These are phyloP conservation scores for Gossypium turneri DNA, from an alignment of 345 rosid species.

Conservation along the genomic window DNA sequence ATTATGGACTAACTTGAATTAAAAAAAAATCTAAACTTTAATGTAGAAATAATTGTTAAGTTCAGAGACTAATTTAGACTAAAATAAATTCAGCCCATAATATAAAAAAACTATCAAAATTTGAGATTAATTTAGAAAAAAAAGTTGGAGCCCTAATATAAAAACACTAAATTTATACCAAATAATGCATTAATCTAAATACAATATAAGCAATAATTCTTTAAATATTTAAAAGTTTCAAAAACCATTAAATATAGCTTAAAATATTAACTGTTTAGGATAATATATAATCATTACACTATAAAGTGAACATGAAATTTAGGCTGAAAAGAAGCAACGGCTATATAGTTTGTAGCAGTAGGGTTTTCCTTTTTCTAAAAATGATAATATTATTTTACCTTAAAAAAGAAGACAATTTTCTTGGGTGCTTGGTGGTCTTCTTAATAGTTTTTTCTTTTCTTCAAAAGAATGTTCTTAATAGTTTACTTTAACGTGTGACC, in stretches of 20 bases:
- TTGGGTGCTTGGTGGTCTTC: background rate
- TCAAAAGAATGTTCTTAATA: no score
- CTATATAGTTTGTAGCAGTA: constrained; percentile 12
- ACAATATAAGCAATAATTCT: no score
- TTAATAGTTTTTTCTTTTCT: background rate
- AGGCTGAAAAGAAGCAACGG: constrained; percentile 33
- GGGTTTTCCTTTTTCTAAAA: background rate
- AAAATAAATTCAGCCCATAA: no score
- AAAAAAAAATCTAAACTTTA: no score
- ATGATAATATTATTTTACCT: background rate
- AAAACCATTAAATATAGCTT: background rate
- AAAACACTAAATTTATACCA: no score
- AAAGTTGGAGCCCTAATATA: no score
- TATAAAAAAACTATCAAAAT: no score
- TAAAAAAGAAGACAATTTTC: background rate
- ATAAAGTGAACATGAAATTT: constrained; percentile 2
- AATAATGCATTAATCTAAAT: no score
- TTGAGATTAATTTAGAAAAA: no score
- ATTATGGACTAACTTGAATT: no score
- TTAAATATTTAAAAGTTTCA: no score
- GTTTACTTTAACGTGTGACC: constrained; percentile 14
- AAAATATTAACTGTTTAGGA: background rate
- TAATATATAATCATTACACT: background rate
- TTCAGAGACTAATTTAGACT: no score
- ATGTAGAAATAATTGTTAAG: rapidly evolving